Evolutionary conservation across 208 protist species (phyloP), one percentile per base, ranked within the genome.

Genomic region (Plasmodiophora brassicae): DNA sequence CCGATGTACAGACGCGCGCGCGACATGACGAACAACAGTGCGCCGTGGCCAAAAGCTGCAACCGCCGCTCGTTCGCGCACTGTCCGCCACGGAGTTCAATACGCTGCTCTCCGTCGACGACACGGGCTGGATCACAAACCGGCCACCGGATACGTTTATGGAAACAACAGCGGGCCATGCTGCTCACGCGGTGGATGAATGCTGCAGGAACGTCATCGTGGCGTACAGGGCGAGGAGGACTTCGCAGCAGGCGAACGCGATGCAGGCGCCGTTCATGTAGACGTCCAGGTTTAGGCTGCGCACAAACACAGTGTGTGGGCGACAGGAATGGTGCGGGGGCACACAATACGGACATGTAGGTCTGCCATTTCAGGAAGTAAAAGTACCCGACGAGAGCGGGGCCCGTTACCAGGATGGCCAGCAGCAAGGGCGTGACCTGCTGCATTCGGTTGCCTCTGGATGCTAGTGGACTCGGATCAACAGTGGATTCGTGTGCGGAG

Each of bases 1-100:
- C 87, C 87, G 71, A 89, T 45, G 87, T 89, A 88, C 8, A 88
- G 85, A 32, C 65, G 65, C 10, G 65, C n/a, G 10, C 65, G 65
- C 32, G 65, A 78, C 65, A 78, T 78, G n/a, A n/a, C n/a, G n/a
- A n/a, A n/a, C n/a, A n/a, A n/a, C n/a, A n/a, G n/a, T n/a, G n/a
- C n/a, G n/a, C n/a, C n/a, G n/a, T n/a, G n/a, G n/a, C n/a, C n/a
- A n/a, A n/a, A n/a, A n/a, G n/a, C n/a, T n/a, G n/a, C n/a, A n/a
- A n/a, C n/a, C n/a, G n/a, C n/a, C n/a, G n/a, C n/a, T n/a, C n/a
- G n/a, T n/a, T n/a, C n/a, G n/a, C n/a, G n/a, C n/a, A n/a, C n/a
- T n/a, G n/a, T n/a, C n/a, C n/a, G n/a, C n/a, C n/a, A n/a, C n/a
- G n/a, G n/a, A n/a, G n/a, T n/a, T n/a, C n/a, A n/a, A n/a, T n/a